Evolutionary conservation across 2,329 filamentous ascomycete genomes (phyloP).

Genomic region (Neofusicoccum laricinum): DNA sequence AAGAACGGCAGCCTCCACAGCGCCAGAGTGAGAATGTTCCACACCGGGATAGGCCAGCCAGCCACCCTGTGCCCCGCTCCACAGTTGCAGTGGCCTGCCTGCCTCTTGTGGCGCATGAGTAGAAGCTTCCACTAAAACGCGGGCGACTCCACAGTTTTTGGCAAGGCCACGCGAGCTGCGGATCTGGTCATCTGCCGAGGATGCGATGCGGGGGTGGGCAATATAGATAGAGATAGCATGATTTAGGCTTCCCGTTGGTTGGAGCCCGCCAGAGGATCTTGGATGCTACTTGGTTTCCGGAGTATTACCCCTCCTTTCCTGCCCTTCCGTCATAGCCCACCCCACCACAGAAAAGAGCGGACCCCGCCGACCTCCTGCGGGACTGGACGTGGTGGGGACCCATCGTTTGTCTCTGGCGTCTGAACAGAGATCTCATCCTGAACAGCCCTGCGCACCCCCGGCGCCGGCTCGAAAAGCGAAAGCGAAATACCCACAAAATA

Average conservation of each 20-base stretch:
- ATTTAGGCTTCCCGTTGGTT: neutral
- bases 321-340: slow-evolving; percentile 8
- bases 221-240: neutral
- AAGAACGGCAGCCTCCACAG: neutral
- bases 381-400: neutral
- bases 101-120: neutral
- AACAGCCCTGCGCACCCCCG: neutral
- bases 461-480: too few species aligned
- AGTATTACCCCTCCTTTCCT: neutral
- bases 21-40: neutral
- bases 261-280: neutral
- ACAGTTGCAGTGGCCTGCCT: neutral
- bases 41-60: neutral
- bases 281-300: neutral
- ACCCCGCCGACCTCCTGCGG: neutral
- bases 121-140: neutral
- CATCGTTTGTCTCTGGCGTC: neutral
- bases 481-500: neutral
- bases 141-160: neutral
- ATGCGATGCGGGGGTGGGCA: neutral
- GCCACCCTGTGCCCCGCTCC: neutral
- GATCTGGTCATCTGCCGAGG: neutral
- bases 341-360: neutral
- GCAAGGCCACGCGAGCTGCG: neutral
- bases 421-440: neutral